phyloP scores from a whole-genome alignment of 2,329 filamentous ascomycete genomes.

The Colletotrichum costaricense region DNA sequence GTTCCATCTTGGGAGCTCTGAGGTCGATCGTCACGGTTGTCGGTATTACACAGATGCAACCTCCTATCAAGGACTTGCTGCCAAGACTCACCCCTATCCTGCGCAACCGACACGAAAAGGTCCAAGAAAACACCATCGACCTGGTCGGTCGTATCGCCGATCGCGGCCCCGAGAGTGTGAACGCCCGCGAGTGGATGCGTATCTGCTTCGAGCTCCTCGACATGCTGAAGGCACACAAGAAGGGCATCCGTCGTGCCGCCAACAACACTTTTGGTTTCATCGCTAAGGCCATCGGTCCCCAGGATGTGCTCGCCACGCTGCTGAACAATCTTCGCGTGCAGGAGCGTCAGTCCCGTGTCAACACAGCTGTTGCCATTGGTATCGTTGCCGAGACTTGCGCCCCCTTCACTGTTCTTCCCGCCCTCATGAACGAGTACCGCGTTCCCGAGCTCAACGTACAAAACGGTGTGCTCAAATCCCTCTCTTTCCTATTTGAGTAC shows the following conservation, averaged over 20 bases:
- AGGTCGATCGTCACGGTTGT: conserved; percentile 98
- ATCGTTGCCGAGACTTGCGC: conserved; percentile 99
- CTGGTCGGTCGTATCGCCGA: conserved; percentile 98
- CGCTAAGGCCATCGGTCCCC: conserved; percentile 97
- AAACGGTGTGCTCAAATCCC: conserved; percentile 96
- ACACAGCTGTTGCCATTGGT: conserved; percentile 97
- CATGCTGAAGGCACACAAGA: conserved; percentile 99
- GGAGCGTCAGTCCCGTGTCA: conserved; percentile 97
- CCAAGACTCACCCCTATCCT: conserved; percentile 97
- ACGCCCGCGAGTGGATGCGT: conserved; percentile 98
- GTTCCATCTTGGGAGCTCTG: conserved; percentile 93
- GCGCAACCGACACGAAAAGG: conserved; percentile 98
- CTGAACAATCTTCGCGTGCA: conserved; percentile 97
- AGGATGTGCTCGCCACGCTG: conserved; percentile 94
- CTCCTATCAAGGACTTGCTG: conserved; percentile 94
- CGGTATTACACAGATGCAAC: conserved; percentile 98
- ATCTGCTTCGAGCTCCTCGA: conserved; percentile 99
- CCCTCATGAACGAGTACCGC: conserved; percentile 99
- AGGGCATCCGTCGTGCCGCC: conserved; percentile 95
- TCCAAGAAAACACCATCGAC: conserved; percentile 99
- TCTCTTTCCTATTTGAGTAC: conserved; percentile 98
- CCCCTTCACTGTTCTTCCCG: conserved; percentile 97
- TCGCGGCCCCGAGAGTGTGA: conserved; percentile 94
- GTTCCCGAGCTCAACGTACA: conserved; percentile 99
- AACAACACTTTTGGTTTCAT: conserved; percentile 99